Percentiles rank a stretch among this genome's conserved stretches.
phyloP scores from a whole-genome alignment of 2,329 filamentous ascomycete species.

The Dothideomycetes sp. region DNA sequence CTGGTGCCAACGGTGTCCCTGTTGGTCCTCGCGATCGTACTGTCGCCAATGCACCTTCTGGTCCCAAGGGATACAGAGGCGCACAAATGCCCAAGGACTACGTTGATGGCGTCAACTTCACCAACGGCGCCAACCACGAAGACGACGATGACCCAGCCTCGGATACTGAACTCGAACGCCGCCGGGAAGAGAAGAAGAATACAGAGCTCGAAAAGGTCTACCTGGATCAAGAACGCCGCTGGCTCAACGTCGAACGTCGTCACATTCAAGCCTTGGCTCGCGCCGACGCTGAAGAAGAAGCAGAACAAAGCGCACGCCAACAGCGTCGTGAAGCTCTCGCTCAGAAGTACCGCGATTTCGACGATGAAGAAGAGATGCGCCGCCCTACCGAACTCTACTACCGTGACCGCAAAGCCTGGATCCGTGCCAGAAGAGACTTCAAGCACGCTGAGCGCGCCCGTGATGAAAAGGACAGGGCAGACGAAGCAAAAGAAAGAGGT shows the following conservation, averaged over 20 bases:
- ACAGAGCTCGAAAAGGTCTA: slow-evolving; percentile 73
- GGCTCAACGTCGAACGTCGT: slow-evolving; percentile 80
- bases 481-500: slow-evolving; percentile 66
- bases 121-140: slow-evolving; percentile 68
- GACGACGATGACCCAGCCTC: slow-evolving; percentile 82
- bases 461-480: slow-evolving; percentile 73
- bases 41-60: slow-evolving; percentile 66
- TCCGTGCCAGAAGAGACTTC: slow-evolving; percentile 66
- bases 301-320: slow-evolving; percentile 58
- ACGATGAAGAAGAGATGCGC: slow-evolving; percentile 67
- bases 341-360: slow-evolving; percentile 68
- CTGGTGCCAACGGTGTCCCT: slow-evolving; percentile 65
- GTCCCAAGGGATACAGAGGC: slow-evolving; percentile 49
- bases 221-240: slow-evolving; percentile 76
- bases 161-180: slow-evolving; percentile 73
- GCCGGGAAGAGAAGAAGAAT: slow-evolving; percentile 61
- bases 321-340: slow-evolving; percentile 58
- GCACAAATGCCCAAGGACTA: slow-evolving; percentile 61
- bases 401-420: slow-evolving; percentile 74
- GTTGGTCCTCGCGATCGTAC: slow-evolving; percentile 61
- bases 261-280: slow-evolving; percentile 77
- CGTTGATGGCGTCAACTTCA: slow-evolving; percentile 70
- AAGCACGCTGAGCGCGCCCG: slow-evolving; percentile 63
- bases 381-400: slow-evolving; percentile 82
- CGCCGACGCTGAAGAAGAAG: slow-evolving; percentile 69